phyloP scores from a whole-genome alignment of 129 eudicot genomes.

The Oenanthe sinensis region DNA sequence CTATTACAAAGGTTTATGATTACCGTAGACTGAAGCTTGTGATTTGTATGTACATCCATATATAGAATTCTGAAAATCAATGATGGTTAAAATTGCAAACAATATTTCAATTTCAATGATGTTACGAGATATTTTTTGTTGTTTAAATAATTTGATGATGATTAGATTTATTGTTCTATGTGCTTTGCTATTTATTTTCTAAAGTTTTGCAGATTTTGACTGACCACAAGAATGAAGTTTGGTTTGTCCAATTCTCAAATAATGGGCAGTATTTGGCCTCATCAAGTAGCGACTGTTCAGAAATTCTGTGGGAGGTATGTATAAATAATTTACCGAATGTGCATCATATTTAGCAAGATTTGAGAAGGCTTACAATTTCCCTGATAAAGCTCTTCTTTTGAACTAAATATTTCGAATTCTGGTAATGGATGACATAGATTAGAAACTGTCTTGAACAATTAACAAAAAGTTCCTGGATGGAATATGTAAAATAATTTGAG shows the following conservation, averaged over 20 bases:
- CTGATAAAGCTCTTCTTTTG: neutral
- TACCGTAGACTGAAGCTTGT: neutral
- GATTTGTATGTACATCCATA: neutral
- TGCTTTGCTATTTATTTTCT: conserved; percentile 5
- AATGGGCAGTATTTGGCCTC: conserved; percentile 81
- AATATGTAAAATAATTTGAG: neutral
- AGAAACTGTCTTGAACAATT: neutral
- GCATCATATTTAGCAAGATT: neutral
- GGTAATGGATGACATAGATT: neutral
- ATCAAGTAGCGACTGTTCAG: conserved; percentile 86
- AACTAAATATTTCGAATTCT: neutral
- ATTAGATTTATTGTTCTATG: neutral
- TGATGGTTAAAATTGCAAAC: neutral
- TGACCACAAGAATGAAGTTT: conserved; percentile 79
- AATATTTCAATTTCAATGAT: neutral
- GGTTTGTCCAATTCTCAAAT: conserved; percentile 91
- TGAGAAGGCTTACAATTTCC: neutral
- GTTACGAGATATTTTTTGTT: neutral
- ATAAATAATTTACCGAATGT: conserved; percentile 6
- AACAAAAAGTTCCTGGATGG: neutral
- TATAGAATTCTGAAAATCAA: neutral
- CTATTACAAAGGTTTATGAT: neutral
- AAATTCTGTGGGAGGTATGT: conserved; percentile 87
- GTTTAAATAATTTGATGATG: neutral
- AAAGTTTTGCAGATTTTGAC: conserved; percentile 58